phyloP scores from a whole-genome alignment of 78 protist species.

The Dictyostelium citrinum region DNA sequence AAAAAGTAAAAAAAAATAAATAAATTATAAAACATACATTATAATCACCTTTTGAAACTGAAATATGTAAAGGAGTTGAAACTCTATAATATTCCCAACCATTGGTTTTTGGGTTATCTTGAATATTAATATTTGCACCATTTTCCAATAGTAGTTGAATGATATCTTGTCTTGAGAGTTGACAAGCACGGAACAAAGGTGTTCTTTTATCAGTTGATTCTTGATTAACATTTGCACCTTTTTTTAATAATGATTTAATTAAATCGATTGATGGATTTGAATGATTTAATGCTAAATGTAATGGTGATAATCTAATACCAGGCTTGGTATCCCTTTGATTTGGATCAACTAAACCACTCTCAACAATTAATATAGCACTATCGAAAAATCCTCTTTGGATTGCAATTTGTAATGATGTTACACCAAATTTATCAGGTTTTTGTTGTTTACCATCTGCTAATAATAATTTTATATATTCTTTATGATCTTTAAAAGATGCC shows the following conservation, averaged over 20 bases:
- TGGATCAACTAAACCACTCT: conserved; percentile 1
- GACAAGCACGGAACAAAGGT: conserved; percentile 21
- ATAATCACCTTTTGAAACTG: conserved; percentile 18
- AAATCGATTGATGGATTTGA: conserved; percentile 14
- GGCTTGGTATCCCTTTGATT: conserved; percentile 53
- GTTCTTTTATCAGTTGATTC: conserved; percentile 50
- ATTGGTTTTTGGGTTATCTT: conserved; percentile 75
- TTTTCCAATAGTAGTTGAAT: background rate
- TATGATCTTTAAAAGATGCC: conserved; percentile 43
- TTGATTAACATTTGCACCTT: conserved; percentile 71
- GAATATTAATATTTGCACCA: conserved; percentile 25
- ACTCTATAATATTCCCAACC: conserved; percentile 77
- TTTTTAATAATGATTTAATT: background rate
- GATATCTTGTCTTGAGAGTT: background rate
- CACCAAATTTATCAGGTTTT: conserved; percentile 36
- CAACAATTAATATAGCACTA: background rate
- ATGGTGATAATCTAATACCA: conserved; percentile 34
- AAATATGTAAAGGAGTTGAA: conserved; percentile 42
- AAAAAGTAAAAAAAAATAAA: background rate
- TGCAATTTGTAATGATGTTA: conserved; percentile 43
- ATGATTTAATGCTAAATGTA: conserved; percentile 36
- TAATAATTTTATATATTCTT: background rate
- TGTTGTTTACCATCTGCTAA: background rate
- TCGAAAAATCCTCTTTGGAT: conserved; percentile 12
- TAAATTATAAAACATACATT: background rate